A percentile compares a stretch with the other conserved stretches of the same genome.
These are phyloP conservation scores for Globisporangium sylvaticum DNA, from an alignment of 352 stramenopile species.

Conservation along the genomic window DNA sequence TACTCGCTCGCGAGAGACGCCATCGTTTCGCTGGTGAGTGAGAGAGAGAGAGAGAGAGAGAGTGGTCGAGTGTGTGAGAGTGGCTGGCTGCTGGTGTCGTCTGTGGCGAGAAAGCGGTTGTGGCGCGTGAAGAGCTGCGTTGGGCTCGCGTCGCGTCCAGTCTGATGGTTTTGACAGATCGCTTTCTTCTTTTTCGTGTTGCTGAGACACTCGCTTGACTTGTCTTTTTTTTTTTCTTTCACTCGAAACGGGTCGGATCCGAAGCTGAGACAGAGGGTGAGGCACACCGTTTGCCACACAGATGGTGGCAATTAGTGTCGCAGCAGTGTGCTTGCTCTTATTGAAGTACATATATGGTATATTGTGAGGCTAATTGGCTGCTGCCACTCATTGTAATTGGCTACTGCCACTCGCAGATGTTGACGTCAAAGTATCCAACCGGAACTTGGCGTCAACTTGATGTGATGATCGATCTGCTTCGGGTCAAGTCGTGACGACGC, in stretches of 20 bases:
- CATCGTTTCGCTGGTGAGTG: background rate
- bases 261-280: background rate
- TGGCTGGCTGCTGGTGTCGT: background rate
- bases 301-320: background rate
- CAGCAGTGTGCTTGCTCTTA: background rate
- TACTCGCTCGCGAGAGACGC: conserved; percentile 1
- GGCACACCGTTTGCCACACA: background rate
- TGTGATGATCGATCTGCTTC: background rate
- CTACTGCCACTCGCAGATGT: background rate
- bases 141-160: background rate
- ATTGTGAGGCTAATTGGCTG: background rate
- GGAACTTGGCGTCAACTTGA: background rate
- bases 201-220: too few relatives aligned
- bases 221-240: too few relatives aligned
- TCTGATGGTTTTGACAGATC: background rate
- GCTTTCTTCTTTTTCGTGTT: too few relatives aligned
- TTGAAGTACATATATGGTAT: too few relatives aligned
- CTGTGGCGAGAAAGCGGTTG: background rate
- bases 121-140: background rate
- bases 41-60: too few relatives aligned
- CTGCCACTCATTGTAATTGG: background rate
- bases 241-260: background rate
- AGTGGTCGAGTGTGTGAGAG: background rate
- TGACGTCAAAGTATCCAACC: background rate
- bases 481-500: background rate